phyloP scores from a whole-genome alignment of 495 filamentous ascomycete species.

The Xylaria telfairii region DNA sequence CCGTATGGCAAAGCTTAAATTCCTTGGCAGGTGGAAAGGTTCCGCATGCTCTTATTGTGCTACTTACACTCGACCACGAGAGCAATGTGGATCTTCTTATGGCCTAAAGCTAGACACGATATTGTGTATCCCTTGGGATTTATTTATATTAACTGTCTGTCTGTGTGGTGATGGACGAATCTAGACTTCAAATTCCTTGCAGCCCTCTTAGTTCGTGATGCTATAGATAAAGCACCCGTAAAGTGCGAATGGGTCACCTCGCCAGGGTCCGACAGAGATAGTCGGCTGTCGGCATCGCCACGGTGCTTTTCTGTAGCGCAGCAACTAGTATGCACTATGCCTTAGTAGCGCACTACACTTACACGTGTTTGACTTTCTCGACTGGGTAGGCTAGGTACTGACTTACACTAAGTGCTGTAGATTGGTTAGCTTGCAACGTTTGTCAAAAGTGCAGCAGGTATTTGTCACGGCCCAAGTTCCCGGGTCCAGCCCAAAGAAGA shows the following conservation, averaged over 20 bases:
- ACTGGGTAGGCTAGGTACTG: too few relatives aligned
- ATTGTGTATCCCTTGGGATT: neutral
- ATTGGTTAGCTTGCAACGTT: neutral
- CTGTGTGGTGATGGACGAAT: neutral
- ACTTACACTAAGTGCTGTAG: too few relatives aligned
- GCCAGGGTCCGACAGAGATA: neutral
- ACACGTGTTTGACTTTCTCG: too few relatives aligned
- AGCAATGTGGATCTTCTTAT: constrained; percentile 4
- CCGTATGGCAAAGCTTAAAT: constrained; percentile 10
- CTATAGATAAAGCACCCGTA: neutral
- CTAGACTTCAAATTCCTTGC: neutral
- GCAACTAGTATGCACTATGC: neutral
- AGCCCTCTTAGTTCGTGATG: neutral
- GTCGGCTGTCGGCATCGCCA: neutral
- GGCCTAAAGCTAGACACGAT: neutral
- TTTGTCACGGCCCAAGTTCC: constrained; percentile 24
- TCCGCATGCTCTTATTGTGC: neutral
- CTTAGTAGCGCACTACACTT: too few relatives aligned
- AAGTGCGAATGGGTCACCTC: neutral
- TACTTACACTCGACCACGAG: neutral
- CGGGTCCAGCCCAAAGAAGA: constrained; percentile 13
- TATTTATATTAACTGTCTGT: neutral
- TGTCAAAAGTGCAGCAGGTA: constrained; percentile 6
- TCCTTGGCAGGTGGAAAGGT: neutral
- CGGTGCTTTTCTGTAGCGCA: neutral